A percentile compares a stretch with the other conserved stretches of the same genome.
These are phyloP conservation scores for Arthrinium phaeospermum DNA, from an alignment of 2,329 filamentous ascomycete genomes.

Conservation along the genomic window DNA sequence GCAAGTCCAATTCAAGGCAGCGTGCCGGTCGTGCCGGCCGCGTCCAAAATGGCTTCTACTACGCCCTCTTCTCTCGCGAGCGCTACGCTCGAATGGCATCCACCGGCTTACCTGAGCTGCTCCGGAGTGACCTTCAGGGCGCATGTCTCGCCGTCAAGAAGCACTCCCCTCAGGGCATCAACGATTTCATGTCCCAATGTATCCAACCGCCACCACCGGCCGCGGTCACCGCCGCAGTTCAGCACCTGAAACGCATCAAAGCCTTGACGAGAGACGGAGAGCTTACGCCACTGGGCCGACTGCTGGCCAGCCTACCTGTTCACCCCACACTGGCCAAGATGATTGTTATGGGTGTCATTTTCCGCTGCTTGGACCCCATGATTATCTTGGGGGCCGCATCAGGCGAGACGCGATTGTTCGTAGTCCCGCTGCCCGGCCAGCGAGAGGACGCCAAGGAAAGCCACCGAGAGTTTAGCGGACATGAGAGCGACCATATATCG, in stretches of 20 bases:
- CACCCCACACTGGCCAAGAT: conserved; percentile 54
- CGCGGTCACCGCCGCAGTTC: conserved; percentile 45
- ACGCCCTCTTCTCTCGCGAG: conserved; percentile 47
- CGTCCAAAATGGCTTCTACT: conserved; percentile 54
- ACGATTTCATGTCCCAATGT: conserved; percentile 46
- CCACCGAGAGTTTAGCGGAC: background rate
- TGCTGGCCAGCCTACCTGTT: conserved; percentile 48
- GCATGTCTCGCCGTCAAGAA: conserved; percentile 50
- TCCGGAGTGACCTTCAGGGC: conserved; percentile 49
- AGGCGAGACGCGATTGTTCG: conserved; percentile 20
- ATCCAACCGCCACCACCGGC: conserved; percentile 49
- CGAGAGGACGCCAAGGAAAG: background rate
- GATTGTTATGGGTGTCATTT: conserved; percentile 55
- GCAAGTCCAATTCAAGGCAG: conserved; percentile 52
- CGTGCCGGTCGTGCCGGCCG: conserved; percentile 56
- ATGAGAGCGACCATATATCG: conserved; percentile 32
- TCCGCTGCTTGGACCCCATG: conserved; percentile 57
- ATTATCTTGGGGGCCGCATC: conserved; percentile 45
- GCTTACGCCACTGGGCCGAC: conserved; percentile 51
- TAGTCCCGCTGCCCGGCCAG: background rate
- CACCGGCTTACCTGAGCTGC: conserved; percentile 45
- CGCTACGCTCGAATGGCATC: conserved; percentile 34
- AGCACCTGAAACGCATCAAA: conserved; percentile 44
- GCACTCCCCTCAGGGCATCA: conserved; percentile 44
- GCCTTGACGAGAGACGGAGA: conserved; percentile 49